These are phyloP conservation scores for Stephania japonica DNA, from an alignment of 164 flowering plant species.

Conservation along the genomic window DNA sequence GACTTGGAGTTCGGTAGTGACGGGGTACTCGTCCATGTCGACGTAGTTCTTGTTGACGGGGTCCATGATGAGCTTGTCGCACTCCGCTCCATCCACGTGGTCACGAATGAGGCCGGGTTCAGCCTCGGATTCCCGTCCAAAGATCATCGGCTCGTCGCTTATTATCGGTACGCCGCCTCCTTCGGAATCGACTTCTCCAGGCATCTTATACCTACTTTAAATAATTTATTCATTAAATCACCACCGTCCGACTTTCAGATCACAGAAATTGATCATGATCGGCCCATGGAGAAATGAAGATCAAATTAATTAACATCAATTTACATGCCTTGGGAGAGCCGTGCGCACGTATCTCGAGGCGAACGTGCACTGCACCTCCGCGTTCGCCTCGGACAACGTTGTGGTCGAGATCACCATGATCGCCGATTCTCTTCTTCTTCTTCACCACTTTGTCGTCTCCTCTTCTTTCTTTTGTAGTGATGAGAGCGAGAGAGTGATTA, in stretches of 20 bases:
- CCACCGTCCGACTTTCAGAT: too few relatives aligned
- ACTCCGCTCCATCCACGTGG: slow-evolving; percentile 88
- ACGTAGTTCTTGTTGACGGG: slow-evolving; percentile 72
- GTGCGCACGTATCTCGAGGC: slow-evolving; percentile 50
- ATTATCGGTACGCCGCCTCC: slow-evolving; percentile 73
- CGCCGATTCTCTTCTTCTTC: neutral
- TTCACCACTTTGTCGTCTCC: neutral
- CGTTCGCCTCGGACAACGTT: slow-evolving; percentile 14
- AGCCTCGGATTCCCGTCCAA: slow-evolving; percentile 73
- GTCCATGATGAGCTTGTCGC: slow-evolving; percentile 54
- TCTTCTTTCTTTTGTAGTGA: neutral
- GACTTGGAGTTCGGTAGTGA: slow-evolving; percentile 75
- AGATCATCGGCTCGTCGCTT: slow-evolving; percentile 65
- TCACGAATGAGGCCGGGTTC: slow-evolving; percentile 72
- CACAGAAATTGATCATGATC: too few relatives aligned
- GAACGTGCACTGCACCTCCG: slow-evolving; percentile 29
- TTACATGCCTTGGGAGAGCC: slow-evolving; percentile 34
- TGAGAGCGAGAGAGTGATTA: too few relatives aligned
- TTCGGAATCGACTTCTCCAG: slow-evolving; percentile 53
- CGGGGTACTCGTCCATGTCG: slow-evolving; percentile 85
- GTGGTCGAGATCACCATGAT: slow-evolving; percentile 35
- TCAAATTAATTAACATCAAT: too few relatives aligned
- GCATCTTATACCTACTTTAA: slow-evolving; percentile 47
- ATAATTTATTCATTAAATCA: neutral
- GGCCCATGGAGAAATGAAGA: too few relatives aligned